These are phyloP conservation scores for Fusarium incarnatum DNA, from an alignment of 2,329 filamentous ascomycete species.

Conservation along the genomic window DNA sequence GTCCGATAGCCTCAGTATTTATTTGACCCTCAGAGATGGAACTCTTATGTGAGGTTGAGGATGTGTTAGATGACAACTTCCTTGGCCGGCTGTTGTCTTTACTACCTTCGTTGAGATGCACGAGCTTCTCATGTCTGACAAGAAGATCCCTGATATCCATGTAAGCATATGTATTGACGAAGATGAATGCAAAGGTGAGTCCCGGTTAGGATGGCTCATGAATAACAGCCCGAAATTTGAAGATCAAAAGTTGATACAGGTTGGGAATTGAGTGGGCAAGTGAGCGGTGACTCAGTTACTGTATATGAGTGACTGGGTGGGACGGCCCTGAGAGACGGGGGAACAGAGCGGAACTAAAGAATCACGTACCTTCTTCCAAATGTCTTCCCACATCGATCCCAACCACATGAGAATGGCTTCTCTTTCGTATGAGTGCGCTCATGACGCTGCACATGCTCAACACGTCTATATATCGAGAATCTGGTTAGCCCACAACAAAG, in stretches of 20 bases:
- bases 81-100: constrained; percentile 65
- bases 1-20: constrained; percentile 59
- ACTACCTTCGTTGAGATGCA: constrained; percentile 70
- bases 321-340: constrained; percentile 32
- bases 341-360: constrained; percentile 39
- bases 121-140: constrained; percentile 72
- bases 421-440: constrained; percentile 74
- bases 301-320: constrained; percentile 33
- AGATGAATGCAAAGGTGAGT: constrained; percentile 1
- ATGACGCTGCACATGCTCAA: constrained; percentile 73
- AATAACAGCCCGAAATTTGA: background rate
- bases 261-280: constrained; percentile 23
- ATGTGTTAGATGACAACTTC: constrained; percentile 62
- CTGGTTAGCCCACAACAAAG: constrained; percentile 35
- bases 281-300: constrained; percentile 28
- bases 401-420: constrained; percentile 71
- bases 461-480: constrained; percentile 59
- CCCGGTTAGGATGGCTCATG: constrained; percentile 1
- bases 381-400: constrained; percentile 70
- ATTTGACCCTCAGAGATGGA: constrained; percentile 61
- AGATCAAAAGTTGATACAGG: constrained; percentile 8
- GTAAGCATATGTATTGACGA: constrained; percentile 55
- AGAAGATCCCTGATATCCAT: constrained; percentile 74
- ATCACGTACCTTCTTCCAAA: constrained; percentile 70
- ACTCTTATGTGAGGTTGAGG: constrained; percentile 57